phyloP scores from a whole-genome alignment of 768 basidiomycete genomes.

The Collybia sp. region DNA sequence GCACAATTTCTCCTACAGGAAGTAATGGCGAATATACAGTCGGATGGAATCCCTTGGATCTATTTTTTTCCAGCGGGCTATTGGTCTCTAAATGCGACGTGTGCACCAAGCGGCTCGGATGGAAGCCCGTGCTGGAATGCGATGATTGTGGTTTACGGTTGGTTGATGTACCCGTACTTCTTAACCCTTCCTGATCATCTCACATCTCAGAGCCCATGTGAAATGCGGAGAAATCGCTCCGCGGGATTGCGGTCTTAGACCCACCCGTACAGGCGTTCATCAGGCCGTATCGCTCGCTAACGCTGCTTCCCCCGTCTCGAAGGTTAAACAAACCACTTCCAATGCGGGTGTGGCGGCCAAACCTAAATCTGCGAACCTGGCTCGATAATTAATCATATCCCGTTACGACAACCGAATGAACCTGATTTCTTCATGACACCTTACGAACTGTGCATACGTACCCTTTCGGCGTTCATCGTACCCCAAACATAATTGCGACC shows the following conservation, averaged over 20 bases:
- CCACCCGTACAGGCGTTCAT: constrained; percentile 22
- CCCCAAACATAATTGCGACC: too few relatives aligned
- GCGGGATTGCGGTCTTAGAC: constrained; percentile 67
- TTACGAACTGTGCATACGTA: too few relatives aligned
- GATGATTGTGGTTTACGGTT: constrained; percentile 84
- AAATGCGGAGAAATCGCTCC: constrained; percentile 86
- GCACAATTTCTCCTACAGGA: constrained; percentile 26
- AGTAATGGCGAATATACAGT: constrained; percentile 22
- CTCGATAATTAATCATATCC: constrained; percentile 8
- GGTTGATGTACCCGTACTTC: constrained; percentile 13
- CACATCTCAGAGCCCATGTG: constrained; percentile 59
- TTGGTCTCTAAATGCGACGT: constrained; percentile 77
- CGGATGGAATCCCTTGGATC: constrained; percentile 73
- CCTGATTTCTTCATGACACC: too few relatives aligned
- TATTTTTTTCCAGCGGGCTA: constrained; percentile 72
- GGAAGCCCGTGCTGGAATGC: constrained; percentile 83
- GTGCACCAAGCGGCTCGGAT: constrained; percentile 77
- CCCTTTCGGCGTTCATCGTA: too few relatives aligned
- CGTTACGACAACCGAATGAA: too few relatives aligned
- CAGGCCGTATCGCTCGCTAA: constrained; percentile 19
- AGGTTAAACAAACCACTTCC: constrained; percentile 31
- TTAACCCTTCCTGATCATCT: constrained; percentile 4
- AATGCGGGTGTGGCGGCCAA: constrained; percentile 24
- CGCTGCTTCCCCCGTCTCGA: constrained; percentile 33
- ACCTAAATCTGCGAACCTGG: constrained; percentile 19